Conservation (phyloP, 1,139 yeast species). For the Diutina neorugosa region DNA sequence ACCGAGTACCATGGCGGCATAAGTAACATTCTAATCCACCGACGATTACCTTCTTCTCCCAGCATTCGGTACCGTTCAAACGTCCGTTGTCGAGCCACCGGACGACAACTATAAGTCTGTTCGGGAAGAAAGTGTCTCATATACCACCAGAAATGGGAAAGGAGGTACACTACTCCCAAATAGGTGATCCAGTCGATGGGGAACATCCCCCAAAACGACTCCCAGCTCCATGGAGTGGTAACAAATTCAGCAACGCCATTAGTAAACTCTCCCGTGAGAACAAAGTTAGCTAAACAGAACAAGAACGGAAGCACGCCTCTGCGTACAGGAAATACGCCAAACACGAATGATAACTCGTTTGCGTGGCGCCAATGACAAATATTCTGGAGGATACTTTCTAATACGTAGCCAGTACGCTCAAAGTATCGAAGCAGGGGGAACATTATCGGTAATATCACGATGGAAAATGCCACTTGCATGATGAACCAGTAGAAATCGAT, state of each 20-base stretch:
- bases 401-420: background rate
- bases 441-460: background rate
- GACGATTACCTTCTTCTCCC: background rate
- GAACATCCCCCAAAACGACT: background rate
- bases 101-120: background rate
- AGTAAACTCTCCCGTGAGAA: background rate
- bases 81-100: background rate
- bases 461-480: background rate
- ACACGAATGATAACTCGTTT: background rate
- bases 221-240: conserved; percentile 7
- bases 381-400: background rate
- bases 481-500: background rate
- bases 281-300: too few species aligned
- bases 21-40: background rate
- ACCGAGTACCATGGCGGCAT: conserved; percentile 2
- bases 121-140: conserved; percentile 1
- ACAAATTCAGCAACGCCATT: conserved; percentile 2
- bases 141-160: conserved; percentile 4
- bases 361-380: background rate
- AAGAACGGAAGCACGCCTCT: background rate
- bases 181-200: background rate
- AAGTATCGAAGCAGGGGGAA: background rate
- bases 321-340: background rate
- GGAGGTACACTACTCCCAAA: background rate
- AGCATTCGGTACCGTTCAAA: background rate